Evolutionary conservation across 2,329 filamentous ascomycete species (phyloP).

Genomic region (Cordyceps fumosorosea): DNA sequence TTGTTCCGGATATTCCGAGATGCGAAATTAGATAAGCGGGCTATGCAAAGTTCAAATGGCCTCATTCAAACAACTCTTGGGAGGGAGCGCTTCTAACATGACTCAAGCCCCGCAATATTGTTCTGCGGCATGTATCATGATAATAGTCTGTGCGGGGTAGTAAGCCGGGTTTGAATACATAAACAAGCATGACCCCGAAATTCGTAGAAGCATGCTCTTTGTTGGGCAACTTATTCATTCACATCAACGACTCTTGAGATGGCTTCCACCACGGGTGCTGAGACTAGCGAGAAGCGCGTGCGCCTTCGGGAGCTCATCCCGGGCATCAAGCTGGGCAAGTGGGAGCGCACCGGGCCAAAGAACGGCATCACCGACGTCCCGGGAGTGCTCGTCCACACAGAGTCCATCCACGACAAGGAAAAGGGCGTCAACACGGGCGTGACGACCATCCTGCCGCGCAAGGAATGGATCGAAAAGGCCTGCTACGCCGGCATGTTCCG

Average conservation of each 20-base stretch:
- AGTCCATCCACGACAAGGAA: conserved; percentile 28
- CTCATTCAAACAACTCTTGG: background rate
- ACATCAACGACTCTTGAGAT: background rate
- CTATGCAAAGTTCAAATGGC: background rate
- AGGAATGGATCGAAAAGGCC: conserved; percentile 33
- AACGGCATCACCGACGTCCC: conserved; percentile 41
- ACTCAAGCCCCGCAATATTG: background rate
- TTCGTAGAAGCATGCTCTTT: too few species aligned
- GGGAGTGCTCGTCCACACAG: conserved; percentile 36
- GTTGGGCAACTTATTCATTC: background rate
- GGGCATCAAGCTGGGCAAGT: conserved; percentile 32
- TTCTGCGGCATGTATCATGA: background rate
- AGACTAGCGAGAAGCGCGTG: background rate
- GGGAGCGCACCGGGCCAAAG: conserved; percentile 31
- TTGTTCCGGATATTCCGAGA: background rate
- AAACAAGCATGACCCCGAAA: background rate
- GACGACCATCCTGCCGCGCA: conserved; percentile 38
- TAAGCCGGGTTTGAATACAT: background rate
- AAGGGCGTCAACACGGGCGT: conserved; percentile 36
- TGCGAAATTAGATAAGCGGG: background rate
- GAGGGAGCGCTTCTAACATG: background rate
- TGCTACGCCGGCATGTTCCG: conserved; percentile 42
- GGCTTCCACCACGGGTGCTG: background rate
- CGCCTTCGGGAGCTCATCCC: conserved; percentile 35
- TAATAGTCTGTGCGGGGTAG: background rate